Base-by-base conservation (phyloP, 495 filamentous ascomycete species). In the Pseudomonodictys pantanalensis region DNA sequence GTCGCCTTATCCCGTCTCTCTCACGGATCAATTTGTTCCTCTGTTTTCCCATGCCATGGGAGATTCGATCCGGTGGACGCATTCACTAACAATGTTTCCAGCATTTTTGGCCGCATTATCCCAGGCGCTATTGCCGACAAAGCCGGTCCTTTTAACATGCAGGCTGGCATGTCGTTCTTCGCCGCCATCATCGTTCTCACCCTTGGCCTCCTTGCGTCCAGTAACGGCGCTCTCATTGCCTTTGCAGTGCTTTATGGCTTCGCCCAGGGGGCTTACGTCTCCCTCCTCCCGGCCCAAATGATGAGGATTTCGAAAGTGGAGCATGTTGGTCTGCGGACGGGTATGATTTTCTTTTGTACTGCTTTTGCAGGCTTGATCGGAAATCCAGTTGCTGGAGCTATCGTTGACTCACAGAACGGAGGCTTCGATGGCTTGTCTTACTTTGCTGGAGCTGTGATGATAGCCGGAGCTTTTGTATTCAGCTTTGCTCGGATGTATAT, bases 221-320 rank as follows among this genome's bases (percentile, higher is more conserved):
- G 75, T 30, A 86, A 84, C 43, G 82, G 78, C 1, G 77, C 86
- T 1, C 82, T 82, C 38, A 84, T 92, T 52, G 69, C 82, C 12
- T 90, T 86, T 72, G 78, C 81, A 2, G 79, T 79, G 0, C 64
- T 90, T 0, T 91, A 86, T 68, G 89, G 89, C 1, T 89, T 92
- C 68, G 76, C 80, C 12, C 87, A 85, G 0, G 88, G 89, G 5
- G 15, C 32, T 7, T 88, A 85, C 66, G 82, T 91, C 50, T 84
- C 81, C 0, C 73, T 91, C 2, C 74, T 77, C 0, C 82, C 85
- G 0, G 81, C 83, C 0, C 72, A 87, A 11, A 69, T 88, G 18
- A 86, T 86, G 0, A 86, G 89, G 67, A 86, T 91, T 62, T 86
- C 83, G 11, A 84, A 89, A 60, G 77, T 90, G 39, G 76, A 84